Evolutionary conservation across 768 basidiomycete genomes (phyloP).

Genomic region (Pleurotus pulmonarius): DNA sequence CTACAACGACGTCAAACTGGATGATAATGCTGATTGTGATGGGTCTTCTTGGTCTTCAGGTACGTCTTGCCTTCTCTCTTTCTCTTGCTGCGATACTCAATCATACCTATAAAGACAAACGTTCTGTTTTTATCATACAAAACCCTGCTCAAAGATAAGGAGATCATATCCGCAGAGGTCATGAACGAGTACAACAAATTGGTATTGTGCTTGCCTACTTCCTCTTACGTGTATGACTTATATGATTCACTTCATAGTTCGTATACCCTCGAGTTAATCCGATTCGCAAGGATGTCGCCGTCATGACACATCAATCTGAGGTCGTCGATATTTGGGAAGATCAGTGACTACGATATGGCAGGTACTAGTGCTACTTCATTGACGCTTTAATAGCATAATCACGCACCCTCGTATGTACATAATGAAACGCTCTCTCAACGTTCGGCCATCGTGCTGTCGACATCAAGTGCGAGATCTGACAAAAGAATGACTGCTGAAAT

Average conservation of each 20-base stretch:
- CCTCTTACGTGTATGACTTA: not conserved
- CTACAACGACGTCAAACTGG: slow-evolving; percentile 72
- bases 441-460: too few relatives aligned
- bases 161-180: slow-evolving; percentile 73
- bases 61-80: slow-evolving; percentile 23
- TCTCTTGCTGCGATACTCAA: not conserved
- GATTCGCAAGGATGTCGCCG: slow-evolving; percentile 70
- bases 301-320: slow-evolving; percentile 86
- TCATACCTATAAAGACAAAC: slow-evolving; percentile 35
- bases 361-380: too few relatives aligned
- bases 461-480: too few relatives aligned
- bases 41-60: slow-evolving; percentile 64
- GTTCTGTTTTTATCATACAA: slow-evolving; percentile 53
- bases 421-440: too few relatives aligned
- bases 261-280: slow-evolving; percentile 81
- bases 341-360: slow-evolving; percentile 5
- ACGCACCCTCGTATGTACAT: too few relatives aligned
- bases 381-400: too few relatives aligned
- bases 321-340: slow-evolving; percentile 60
- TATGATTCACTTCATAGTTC: slow-evolving; percentile 43
- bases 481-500: too few relatives aligned
- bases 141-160: slow-evolving; percentile 67
- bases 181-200: slow-evolving; percentile 81
- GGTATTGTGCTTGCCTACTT: slow-evolving; percentile 36
- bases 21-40: slow-evolving; percentile 67